A percentile compares a stretch with the other conserved stretches of the same genome.
phyloP scores from a whole-genome alignment of 306 rosid genomes.

The Alnus rubra region DNA sequence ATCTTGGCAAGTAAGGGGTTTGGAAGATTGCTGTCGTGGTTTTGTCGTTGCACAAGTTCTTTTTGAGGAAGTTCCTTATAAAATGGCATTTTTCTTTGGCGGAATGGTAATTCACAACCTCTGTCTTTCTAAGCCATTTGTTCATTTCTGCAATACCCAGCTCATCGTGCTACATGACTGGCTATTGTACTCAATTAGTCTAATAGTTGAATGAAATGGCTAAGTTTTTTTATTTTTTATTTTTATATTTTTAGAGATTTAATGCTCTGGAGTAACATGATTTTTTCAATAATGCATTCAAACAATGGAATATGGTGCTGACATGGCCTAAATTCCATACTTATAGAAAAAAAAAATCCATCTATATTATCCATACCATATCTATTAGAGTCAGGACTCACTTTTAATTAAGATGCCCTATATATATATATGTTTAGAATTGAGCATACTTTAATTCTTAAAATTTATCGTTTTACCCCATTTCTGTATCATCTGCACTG shows the following conservation, averaged over 20 bases:
- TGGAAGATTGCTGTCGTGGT: conserved; percentile 5
- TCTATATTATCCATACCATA: neutral
- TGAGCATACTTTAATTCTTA: neutral
- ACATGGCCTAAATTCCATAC: neutral
- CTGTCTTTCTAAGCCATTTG: neutral
- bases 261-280: neutral
- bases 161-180: conserved; percentile 2
- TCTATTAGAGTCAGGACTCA: neutral
- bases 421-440: neutral
- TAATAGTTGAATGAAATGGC: neutral
- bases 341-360: neutral
- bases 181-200: neutral
- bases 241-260: neutral
- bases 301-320: neutral
- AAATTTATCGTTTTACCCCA: neutral
- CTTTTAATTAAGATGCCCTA: neutral
- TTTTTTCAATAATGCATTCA: neutral
- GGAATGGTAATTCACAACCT: neutral
- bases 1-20: neutral
- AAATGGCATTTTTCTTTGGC: neutral
- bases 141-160: neutral
- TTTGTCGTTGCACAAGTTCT: neutral
- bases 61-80: neutral
- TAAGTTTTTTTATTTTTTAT: neutral
- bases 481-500: neutral